phyloP scores from a whole-genome alignment of 192 early-diverging fungal species.

The Backusella psychrophila region DNA sequence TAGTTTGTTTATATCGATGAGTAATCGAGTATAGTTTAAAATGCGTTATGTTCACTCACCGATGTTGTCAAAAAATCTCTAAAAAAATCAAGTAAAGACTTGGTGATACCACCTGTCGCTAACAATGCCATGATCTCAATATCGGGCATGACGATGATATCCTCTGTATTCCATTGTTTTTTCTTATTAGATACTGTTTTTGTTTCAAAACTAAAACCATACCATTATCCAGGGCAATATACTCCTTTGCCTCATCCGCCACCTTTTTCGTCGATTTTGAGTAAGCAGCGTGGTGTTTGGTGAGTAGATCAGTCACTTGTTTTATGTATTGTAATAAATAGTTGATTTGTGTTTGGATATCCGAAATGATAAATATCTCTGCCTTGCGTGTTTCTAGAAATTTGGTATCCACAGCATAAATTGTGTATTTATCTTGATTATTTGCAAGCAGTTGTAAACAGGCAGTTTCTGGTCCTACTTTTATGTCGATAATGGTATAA shows the following conservation, averaged over 20 bases:
- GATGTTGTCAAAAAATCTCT: constrained; percentile 2
- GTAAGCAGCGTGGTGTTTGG: not conserved
- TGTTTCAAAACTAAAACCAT: not conserved
- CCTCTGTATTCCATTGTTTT: not conserved
- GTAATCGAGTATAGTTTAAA: not conserved
- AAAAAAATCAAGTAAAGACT: not conserved
- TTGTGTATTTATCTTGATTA: not conserved
- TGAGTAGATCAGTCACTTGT: not conserved
- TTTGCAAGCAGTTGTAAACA: not conserved
- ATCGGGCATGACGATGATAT: constrained; percentile 4
- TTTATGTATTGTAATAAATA: constrained; percentile 7
- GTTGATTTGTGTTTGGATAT: constrained; percentile 5
- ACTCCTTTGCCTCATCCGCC: not conserved
- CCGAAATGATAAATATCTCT: constrained; percentile 6
- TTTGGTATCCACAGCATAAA: not conserved
- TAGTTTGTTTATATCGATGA: not conserved
- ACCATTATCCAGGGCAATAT: not conserved
- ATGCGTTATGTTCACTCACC: not conserved
- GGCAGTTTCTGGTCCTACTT: not conserved
- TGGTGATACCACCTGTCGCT: not conserved
- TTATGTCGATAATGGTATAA: not conserved
- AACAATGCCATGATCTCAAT: not conserved
- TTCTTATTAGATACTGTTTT: not conserved
- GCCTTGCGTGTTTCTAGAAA: not conserved
- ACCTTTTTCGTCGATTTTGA: not conserved